Evolutionary conservation across 164 flowering plant genomes (phyloP).

Genomic region (Annona cherimola): DNA sequence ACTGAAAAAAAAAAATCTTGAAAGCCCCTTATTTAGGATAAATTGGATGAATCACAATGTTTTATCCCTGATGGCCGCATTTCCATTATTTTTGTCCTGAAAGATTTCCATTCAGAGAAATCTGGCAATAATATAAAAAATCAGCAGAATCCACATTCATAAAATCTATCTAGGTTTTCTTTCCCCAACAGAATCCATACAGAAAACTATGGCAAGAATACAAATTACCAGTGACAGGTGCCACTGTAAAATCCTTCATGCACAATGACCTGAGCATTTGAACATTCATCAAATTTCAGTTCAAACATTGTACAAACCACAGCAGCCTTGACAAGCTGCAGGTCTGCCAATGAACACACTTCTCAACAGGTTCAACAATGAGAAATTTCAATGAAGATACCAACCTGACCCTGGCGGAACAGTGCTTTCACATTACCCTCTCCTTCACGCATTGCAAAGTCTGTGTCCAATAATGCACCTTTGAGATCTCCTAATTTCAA

Average conservation of each 20-base stretch:
- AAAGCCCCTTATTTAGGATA: neutral
- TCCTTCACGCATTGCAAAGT: constrained; percentile 88
- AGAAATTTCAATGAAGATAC: constrained; percentile 9
- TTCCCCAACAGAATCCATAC: neutral
- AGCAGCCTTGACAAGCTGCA: neutral
- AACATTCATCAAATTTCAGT: no score
- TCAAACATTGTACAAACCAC: neutral
- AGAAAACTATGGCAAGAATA: neutral
- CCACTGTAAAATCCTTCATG: neutral
- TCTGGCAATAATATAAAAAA: no score
- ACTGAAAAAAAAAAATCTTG: neutral
- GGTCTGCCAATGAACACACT: neutral
- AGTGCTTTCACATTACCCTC: constrained; percentile 85
- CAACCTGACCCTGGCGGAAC: constrained; percentile 97
- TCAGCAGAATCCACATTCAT: no score
- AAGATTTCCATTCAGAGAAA: no score
- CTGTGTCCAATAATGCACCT: constrained; percentile 89
- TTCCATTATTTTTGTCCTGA: no score
- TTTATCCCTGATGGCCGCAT: neutral
- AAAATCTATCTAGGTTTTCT: no score
- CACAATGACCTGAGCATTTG: neutral
- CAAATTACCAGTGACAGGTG: neutral
- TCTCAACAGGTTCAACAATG: neutral
- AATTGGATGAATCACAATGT: neutral
- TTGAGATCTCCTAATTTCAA: constrained; percentile 80